Percentiles rank a stretch among this genome's conserved stretches.
Conservation (phyloP, 306 rosid genomes). For the Vigna nakashimae region DNA sequence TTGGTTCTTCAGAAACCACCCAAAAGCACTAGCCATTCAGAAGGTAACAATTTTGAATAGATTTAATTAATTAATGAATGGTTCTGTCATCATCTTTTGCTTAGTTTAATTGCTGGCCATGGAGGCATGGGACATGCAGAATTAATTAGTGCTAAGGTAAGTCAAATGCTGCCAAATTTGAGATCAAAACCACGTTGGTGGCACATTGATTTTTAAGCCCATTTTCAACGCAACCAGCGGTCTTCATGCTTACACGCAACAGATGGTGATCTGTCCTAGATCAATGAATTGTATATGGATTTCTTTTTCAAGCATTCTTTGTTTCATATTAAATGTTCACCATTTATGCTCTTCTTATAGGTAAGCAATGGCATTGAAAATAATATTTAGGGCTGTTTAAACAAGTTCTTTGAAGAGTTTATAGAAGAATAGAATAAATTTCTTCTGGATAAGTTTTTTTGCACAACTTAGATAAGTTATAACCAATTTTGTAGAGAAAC, state of each 20-base stretch:
- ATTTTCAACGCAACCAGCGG: slow-evolving; percentile 44
- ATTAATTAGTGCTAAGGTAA: slow-evolving; percentile 30
- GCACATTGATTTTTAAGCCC: slow-evolving; percentile 19
- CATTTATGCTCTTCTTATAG: background rate
- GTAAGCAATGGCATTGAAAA: too few relatives aligned
- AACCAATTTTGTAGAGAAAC: too few relatives aligned
- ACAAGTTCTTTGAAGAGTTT: too few relatives aligned
- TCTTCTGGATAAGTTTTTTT: too few relatives aligned
- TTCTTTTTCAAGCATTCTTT: slow-evolving; percentile 6
- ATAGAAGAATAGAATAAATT: too few relatives aligned
- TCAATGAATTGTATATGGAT: background rate
- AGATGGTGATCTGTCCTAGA: slow-evolving; percentile 31
- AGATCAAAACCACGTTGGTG: slow-evolving; percentile 37
- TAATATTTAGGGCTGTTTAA: too few relatives aligned
- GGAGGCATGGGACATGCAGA: slow-evolving; percentile 30
- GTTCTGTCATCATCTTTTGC: background rate
- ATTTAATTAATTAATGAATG: slow-evolving; percentile 23
- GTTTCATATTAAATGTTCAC: background rate
- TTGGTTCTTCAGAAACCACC: slow-evolving; percentile 17
- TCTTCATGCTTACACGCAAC: slow-evolving; percentile 32
- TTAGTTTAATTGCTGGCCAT: slow-evolving; percentile 16
- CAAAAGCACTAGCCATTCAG: background rate
- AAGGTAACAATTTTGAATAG: slow-evolving; percentile 2
- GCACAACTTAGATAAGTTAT: too few relatives aligned
- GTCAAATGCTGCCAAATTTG: slow-evolving; percentile 16